Percentiles rank a stretch among this genome's conserved stretches.
These are phyloP conservation scores for Haemoproteus tartakovskyi DNA, from an alignment of 169 alveolate species.

Conservation along the genomic window DNA sequence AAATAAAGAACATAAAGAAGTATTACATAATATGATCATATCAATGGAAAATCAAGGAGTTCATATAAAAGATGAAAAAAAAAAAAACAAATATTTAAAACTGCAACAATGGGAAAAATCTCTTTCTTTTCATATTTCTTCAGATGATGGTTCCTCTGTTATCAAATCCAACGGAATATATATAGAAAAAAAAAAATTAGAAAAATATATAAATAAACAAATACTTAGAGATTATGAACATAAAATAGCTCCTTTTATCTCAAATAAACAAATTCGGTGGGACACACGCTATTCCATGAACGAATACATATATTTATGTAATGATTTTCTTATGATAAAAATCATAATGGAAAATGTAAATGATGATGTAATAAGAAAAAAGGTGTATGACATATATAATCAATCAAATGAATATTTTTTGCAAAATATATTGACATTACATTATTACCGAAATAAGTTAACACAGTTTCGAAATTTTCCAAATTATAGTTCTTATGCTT, in stretches of 20 bases:
- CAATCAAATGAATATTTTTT: constrained; percentile 23
- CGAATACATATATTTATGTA: constrained; percentile 25
- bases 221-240: constrained; percentile 25
- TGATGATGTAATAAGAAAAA: constrained; percentile 4
- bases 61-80: constrained; percentile 54
- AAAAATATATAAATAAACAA: constrained; percentile 38
- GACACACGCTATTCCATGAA: background rate
- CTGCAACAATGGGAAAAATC: constrained; percentile 37
- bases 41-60: constrained; percentile 82
- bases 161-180: constrained; percentile 17
- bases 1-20: constrained; percentile 70
- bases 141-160: too few species aligned
- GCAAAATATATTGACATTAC: constrained; percentile 39
- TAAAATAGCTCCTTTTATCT: constrained; percentile 32
- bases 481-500: constrained; percentile 34
- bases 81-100: constrained; percentile 44
- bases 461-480: constrained; percentile 22
- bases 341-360: constrained; percentile 49
- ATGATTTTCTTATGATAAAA: constrained; percentile 27
- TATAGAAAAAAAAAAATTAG: constrained; percentile 28
- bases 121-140: constrained; percentile 34
- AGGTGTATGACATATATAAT: constrained; percentile 1
- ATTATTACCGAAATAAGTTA: constrained; percentile 59
- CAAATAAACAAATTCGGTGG: constrained; percentile 8
- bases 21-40: constrained; percentile 72